phyloP scores from a whole-genome alignment of 2,329 filamentous ascomycete species.

The Penicillium frequentans region DNA sequence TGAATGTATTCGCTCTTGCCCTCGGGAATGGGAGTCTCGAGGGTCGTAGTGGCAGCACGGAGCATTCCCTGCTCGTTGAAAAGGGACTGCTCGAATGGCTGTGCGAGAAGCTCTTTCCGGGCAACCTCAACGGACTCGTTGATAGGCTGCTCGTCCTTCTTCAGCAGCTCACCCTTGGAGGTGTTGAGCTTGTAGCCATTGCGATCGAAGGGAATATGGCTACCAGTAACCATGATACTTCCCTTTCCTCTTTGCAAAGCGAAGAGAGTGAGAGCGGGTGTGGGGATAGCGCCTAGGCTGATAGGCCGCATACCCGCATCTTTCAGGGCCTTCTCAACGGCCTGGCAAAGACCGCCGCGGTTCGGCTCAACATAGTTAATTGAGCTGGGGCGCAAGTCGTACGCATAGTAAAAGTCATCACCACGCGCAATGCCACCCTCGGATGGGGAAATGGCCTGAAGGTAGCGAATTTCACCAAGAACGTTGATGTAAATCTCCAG shows the following conservation, averaged over 20 bases:
- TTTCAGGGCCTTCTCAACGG: constrained; percentile 31
- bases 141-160: constrained; percentile 34
- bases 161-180: constrained; percentile 33
- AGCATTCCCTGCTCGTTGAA: constrained; percentile 32
- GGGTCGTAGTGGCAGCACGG: constrained; percentile 11
- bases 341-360: constrained; percentile 32
- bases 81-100: constrained; percentile 27
- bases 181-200: constrained; percentile 39
- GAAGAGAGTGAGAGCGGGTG: constrained; percentile 31
- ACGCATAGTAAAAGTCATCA: constrained; percentile 34
- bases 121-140: constrained; percentile 26
- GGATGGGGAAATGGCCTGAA: constrained; percentile 25
- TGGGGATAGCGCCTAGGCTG: constrained; percentile 34
- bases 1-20: constrained; percentile 28
- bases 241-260: constrained; percentile 31
- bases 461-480: constrained; percentile 32
- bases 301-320: constrained; percentile 30
- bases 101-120: constrained; percentile 26
- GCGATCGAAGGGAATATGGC: constrained; percentile 37
- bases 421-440: constrained; percentile 30
- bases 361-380: constrained; percentile 28
- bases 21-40: constrained; percentile 17
- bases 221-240: constrained; percentile 38
- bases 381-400: constrained; percentile 36
- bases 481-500: constrained; percentile 38